These are phyloP conservation scores for Clavispora asparagi DNA, from an alignment of 805 yeast species.

Conservation along the genomic window DNA sequence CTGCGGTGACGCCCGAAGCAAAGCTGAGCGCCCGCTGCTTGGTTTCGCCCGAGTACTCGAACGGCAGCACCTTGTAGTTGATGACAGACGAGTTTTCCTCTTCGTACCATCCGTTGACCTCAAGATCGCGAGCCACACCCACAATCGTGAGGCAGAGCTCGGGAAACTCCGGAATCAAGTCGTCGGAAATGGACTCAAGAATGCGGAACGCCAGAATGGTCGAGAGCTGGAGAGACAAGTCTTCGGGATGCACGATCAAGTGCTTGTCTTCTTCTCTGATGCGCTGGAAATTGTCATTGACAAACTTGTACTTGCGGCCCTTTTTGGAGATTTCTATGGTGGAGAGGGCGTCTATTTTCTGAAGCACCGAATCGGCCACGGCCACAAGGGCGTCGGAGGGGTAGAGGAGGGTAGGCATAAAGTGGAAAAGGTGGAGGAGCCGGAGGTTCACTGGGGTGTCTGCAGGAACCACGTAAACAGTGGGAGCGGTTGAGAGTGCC, in stretches of 20 bases:
- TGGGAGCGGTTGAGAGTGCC: not conserved
- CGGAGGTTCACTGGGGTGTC: too few relatives aligned
- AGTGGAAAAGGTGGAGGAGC: not conserved
- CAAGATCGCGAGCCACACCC: constrained; percentile 47
- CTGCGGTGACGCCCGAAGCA: constrained; percentile 17
- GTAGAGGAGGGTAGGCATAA: constrained; percentile 1
- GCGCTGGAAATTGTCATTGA: constrained; percentile 44
- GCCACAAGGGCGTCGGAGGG: constrained; percentile 31
- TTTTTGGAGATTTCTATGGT: constrained; percentile 35
- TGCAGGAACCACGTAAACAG: not conserved
- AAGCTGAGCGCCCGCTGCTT: constrained; percentile 26
- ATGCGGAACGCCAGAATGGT: constrained; percentile 41
- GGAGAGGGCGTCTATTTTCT: constrained; percentile 27
- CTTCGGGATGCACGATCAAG: constrained; percentile 34
- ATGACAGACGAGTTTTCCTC: constrained; percentile 39
- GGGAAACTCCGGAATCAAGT: constrained; percentile 27
- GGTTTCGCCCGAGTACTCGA: constrained; percentile 22
- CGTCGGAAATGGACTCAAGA: constrained; percentile 26
- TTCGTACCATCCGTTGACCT: constrained; percentile 46
- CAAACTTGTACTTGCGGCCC: constrained; percentile 46
- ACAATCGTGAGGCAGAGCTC: constrained; percentile 44
- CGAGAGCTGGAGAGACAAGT: constrained; percentile 27
- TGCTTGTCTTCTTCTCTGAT: constrained; percentile 46
- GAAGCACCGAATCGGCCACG: constrained; percentile 32
- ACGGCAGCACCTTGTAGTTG: constrained; percentile 26